Evolutionary conservation across 148 eudicot genomes (phyloP).

Genomic region (Tetragonia tetragonoides): DNA sequence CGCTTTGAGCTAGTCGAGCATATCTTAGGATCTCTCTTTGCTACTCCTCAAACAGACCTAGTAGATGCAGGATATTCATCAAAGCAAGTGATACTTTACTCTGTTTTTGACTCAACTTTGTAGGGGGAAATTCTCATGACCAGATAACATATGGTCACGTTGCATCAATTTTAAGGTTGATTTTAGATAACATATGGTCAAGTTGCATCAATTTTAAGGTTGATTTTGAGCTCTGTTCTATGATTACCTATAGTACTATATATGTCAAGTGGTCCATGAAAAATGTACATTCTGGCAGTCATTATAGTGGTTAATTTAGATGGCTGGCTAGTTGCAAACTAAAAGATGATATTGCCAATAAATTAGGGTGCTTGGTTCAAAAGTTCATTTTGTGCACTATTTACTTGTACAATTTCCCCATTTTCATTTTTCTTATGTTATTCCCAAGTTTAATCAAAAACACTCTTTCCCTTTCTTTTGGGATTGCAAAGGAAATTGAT

Average conservation of each 20-base stretch:
- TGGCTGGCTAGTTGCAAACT: neutral
- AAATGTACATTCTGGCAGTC: neutral
- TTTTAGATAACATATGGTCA: conserved; percentile 2
- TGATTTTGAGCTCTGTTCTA: conserved; percentile 15
- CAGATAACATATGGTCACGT: neutral
- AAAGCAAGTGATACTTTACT: conserved; percentile 3
- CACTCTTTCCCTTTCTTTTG: neutral
- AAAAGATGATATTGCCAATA: neutral
- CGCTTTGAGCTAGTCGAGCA: too few relatives aligned
- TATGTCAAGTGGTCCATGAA: conserved; percentile 13
- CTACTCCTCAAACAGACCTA: neutral
- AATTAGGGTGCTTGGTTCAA: neutral
- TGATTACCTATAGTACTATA: neutral
- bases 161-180: conserved; percentile 28
- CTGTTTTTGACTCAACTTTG: neutral
- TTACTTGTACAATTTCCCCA: neutral
- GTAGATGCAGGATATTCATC: neutral
- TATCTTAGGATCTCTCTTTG: too few relatives aligned
- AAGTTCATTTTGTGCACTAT: neutral
- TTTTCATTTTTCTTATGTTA: neutral
- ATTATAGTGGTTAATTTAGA: neutral
- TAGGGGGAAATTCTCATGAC: neutral
- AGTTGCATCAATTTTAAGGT: conserved; percentile 27
- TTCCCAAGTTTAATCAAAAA: neutral
- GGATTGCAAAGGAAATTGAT: conserved; percentile 20